Percentiles rank a stretch among this genome's conserved stretches.
These are phyloP conservation scores for Prosopis cineraria DNA, from an alignment of 306 rosid species.

Conservation along the genomic window DNA sequence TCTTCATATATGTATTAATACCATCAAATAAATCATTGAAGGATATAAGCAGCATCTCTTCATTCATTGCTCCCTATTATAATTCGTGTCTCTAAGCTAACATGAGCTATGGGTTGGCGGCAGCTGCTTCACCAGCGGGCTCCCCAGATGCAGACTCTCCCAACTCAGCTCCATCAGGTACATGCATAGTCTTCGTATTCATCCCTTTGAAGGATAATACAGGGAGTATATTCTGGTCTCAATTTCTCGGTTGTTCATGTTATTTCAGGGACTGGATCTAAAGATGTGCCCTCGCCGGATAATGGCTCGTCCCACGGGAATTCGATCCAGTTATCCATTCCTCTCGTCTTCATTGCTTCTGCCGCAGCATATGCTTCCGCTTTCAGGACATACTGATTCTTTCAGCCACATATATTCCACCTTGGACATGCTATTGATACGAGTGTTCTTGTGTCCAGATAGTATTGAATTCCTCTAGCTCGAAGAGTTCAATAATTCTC, in stretches of 20 bases:
- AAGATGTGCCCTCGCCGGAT: conserved; percentile 53
- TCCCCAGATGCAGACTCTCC: conserved; percentile 67
- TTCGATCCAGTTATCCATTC: conserved; percentile 51
- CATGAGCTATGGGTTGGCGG: conserved; percentile 21
- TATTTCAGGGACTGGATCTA: conserved; percentile 60
- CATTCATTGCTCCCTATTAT: background rate
- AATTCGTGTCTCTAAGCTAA: conserved; percentile 2
- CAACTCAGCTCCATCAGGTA: conserved; percentile 63
- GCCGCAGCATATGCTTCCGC: conserved; percentile 53
- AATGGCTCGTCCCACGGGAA: conserved; percentile 55
- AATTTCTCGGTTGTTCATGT: background rate
- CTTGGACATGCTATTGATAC: background rate
- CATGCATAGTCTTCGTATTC: background rate
- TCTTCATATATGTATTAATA: too few relatives aligned
- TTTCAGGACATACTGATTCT: conserved; percentile 41
- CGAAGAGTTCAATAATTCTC: background rate
- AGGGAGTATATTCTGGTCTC: background rate
- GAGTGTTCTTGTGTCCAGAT: conserved; percentile 4
- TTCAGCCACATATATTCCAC: conserved; percentile 19
- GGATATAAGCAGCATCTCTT: too few relatives aligned
- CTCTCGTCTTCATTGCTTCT: conserved; percentile 47
- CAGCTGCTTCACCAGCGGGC: conserved; percentile 61
- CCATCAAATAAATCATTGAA: too few relatives aligned
- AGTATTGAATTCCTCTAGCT: background rate
- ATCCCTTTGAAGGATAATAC: background rate